phyloP scores from a whole-genome alignment of 345 rosid species.

The Pugionium cornutum region DNA sequence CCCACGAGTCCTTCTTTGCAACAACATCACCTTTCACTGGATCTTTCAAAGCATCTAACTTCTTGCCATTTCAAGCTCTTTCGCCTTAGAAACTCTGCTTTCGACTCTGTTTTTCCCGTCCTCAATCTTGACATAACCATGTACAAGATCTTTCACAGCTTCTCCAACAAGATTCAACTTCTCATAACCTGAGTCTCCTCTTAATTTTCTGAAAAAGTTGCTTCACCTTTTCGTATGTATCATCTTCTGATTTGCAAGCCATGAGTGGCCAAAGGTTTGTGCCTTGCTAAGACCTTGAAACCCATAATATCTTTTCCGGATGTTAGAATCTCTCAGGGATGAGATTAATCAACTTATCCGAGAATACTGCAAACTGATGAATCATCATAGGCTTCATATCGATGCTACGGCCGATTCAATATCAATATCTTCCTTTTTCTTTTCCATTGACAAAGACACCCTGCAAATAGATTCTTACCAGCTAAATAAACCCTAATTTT shows the following conservation, averaged over 20 bases:
- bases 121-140: constrained; percentile 61
- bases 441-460: no score
- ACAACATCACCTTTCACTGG: constrained; percentile 55
- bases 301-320: no score
- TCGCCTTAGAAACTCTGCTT: constrained; percentile 52
- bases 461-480: no score
- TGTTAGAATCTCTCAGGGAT: no score
- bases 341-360: no score
- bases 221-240: constrained; percentile 72
- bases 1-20: constrained; percentile 55
- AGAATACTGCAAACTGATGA: no score
- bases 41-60: constrained; percentile 55
- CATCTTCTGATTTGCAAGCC: constrained; percentile 39
- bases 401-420: no score
- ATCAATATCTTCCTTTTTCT: no score
- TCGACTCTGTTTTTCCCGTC: constrained; percentile 45
- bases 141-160: constrained; percentile 53
- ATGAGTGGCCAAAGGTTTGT: no score
- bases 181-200: constrained; percentile 44
- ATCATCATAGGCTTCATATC: no score
- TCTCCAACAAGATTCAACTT: constrained; percentile 28
- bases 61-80: constrained; percentile 61
- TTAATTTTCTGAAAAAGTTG: constrained; percentile 49
- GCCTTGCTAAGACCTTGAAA: no score
- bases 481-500: no score